phyloP scores from a whole-genome alignment of 768 basidiomycete species.

The Paxillus rubicundulus region DNA sequence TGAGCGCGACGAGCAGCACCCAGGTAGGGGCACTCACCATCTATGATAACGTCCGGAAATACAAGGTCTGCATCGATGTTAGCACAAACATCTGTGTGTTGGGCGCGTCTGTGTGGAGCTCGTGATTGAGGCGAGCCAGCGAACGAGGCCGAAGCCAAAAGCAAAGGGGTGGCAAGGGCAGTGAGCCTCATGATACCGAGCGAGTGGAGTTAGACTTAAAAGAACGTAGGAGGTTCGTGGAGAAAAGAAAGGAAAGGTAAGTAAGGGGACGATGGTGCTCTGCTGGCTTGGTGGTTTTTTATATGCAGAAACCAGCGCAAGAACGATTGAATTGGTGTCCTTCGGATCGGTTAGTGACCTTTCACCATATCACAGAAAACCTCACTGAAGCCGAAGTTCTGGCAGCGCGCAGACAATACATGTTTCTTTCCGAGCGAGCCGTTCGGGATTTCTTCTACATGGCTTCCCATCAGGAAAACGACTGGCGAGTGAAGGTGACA shows the following conservation, averaged over 20 bases:
- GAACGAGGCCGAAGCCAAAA: slow-evolving; percentile 13
- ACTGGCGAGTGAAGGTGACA: no score
- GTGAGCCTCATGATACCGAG: slow-evolving; percentile 17
- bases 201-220: not conserved
- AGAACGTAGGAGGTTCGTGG: not conserved
- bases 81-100: slow-evolving; percentile 13
- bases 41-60: slow-evolving; percentile 11
- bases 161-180: slow-evolving; percentile 16
- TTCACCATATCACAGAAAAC: slow-evolving; percentile 4
- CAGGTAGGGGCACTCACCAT: slow-evolving; percentile 5
- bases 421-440: not conserved
- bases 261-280: not conserved
- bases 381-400: not conserved
- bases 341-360: slow-evolving; percentile 7
- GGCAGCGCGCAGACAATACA: not conserved
- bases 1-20: not conserved
- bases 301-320: slow-evolving; percentile 1
- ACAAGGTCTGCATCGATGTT: slow-evolving; percentile 14
- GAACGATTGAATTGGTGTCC: not conserved
- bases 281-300: not conserved
- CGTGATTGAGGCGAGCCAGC: slow-evolving; percentile 10
- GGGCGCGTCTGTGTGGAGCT: slow-evolving; percentile 4
- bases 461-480: no score
- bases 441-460: no score
- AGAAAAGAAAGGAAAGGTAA: not conserved